Evolutionary conservation across 1,284 basidiomycete genomes (phyloP).

Genomic region (Ganoderma lucidum): DNA sequence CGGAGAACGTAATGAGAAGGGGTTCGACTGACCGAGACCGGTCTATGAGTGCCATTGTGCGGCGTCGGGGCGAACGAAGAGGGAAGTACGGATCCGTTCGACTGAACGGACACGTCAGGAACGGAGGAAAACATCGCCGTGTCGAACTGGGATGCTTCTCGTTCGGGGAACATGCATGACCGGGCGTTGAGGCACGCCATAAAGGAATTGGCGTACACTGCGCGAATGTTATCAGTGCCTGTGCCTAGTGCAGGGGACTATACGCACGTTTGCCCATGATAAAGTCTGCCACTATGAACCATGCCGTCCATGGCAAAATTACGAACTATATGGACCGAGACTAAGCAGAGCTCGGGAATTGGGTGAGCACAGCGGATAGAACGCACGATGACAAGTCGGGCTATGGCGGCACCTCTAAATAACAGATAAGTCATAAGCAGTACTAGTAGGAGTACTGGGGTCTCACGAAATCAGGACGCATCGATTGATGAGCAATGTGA

Average conservation of each 20-base stretch:
- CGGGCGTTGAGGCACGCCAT: constrained; percentile 32
- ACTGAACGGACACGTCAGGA: constrained; percentile 30
- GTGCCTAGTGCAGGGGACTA: background rate
- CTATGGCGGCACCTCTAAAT: constrained; percentile 23
- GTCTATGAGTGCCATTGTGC: constrained; percentile 15
- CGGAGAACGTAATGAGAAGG: background rate
- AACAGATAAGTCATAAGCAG: background rate
- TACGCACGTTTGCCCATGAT: constrained; percentile 32
- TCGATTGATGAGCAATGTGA: constrained; percentile 31
- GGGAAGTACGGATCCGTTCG: constrained; percentile 25
- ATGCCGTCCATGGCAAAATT: constrained; percentile 30
- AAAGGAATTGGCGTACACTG: constrained; percentile 34
- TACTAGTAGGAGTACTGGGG: background rate
- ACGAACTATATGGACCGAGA: constrained; percentile 19
- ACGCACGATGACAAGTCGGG: constrained; percentile 23
- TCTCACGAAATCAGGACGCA: constrained; percentile 31
- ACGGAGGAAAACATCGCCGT: constrained; percentile 31
- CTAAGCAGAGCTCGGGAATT: background rate
- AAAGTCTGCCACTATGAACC: constrained; percentile 33
- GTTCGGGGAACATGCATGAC: constrained; percentile 19
- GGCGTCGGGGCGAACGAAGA: constrained; percentile 21
- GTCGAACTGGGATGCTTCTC: constrained; percentile 22
- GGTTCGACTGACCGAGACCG: constrained; percentile 21
- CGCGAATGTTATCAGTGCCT: background rate
- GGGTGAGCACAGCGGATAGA: background rate